Base-by-base conservation (phyloP, 331 rosid genomes). In the Quercus phellos region DNA sequence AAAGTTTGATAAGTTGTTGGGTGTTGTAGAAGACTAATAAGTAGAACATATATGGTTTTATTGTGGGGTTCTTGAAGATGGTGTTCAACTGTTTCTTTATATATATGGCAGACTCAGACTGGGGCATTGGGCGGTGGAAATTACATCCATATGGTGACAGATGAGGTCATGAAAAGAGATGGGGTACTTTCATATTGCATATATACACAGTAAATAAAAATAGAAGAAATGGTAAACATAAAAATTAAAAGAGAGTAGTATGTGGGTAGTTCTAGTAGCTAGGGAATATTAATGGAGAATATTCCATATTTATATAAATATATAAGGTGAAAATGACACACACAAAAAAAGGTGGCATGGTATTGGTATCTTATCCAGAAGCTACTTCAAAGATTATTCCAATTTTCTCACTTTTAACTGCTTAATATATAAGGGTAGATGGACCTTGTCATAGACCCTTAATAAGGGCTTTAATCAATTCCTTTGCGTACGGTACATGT, bases 91-190 rank as follows among this genome's bases (percentile, higher is more conserved):
- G 16, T 46, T 46, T 46, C 17, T 46, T 46, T 46, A 46, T 12
- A 43, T 43, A 11, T 2, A 46, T 10, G 53, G 53, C 53, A 46
- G 17, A 46, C 53, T 46, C 16, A 38, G 46, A 38, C 46, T 2
- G 17, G 53, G 14, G 4, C 16, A 11, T 12, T 12, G 53, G 84
- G 85, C 80, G 78, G 87, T 86, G 87, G 82, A 35, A 74, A 72
- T 42, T 76, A 66, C 30, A 66, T 16, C 51, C 29, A 58, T 72
- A 78, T 77, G 88, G 80, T 77, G 88, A 78, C 78, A 83, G 73
- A 77, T 79, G 79, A 72, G 72, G 79, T 32, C 60, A 29, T 64
- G 68, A 27, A 72, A 73, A 72, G 79, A 64, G 43, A 21, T 0
- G 8, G 46, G 4, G 51, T 4, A 46, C 24, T 64, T 21, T 32